Base-by-base conservation (phyloP, 768 basidiomycete genomes). In the Lactifluus piperatus region DNA sequence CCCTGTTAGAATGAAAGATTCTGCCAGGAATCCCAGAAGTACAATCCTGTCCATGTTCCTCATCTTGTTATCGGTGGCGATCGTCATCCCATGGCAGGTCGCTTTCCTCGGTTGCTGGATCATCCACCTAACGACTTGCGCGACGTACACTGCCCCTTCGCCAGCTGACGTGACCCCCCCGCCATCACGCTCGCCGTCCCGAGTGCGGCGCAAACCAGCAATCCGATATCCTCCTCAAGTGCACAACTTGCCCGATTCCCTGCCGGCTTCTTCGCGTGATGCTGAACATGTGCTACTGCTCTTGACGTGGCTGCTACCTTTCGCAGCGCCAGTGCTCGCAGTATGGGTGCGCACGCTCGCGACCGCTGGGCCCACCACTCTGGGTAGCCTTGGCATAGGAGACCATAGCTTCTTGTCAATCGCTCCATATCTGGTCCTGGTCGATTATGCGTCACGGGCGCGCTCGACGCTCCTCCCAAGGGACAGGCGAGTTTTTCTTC, bases 71-170 rank as follows among this genome's bases (percentile, higher is more conserved):
- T 72, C 85, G n/a, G 84, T 94, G 39, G 79, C 86, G 58, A 63
- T 89, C 39, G 73, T 93, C 53, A 76, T 94, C n/a, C 94, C 94
- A 0, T 92, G 91, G 83, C 94, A 97, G 71, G 88, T 94, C 10
- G 92, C 88, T 5, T 94, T 88, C 71, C 77, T 95, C 24, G 85
- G 89, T 20, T 84, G 84, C 64, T 91, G 90, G 84, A 60, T 85
- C n/a, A 81, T 88, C 51, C 91, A 92, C 60, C 72, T 91, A 46
- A 74, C 81, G 65, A 85, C 82, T 37, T 90, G 86, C 64, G 78
- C 78, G 18, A 72, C 69, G 37, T 53, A 63, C 36, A 43, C 45
- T 43, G 57, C 65, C 51, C 41, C 55, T 32, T 22, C 22, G 9
- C 24, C 68, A 14, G 27, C 54, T 22, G 32, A 55, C 27, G 39